Conservation (phyloP, 345 rosid species). For the Eucalyptus lansdowneana region DNA sequence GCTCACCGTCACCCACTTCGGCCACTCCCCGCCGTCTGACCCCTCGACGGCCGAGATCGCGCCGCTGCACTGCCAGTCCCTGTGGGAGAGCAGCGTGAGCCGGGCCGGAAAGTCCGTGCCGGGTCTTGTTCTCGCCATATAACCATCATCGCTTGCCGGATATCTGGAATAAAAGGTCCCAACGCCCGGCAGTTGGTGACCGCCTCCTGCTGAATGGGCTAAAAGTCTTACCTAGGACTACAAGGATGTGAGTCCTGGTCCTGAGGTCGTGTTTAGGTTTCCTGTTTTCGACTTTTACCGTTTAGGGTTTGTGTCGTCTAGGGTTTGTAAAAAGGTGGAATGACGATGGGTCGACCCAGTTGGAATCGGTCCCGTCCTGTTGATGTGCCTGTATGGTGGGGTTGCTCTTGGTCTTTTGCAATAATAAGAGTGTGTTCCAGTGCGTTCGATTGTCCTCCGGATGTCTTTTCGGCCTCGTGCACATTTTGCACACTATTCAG, state of each 20-base stretch:
- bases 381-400: background rate
- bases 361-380: background rate
- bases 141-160: background rate
- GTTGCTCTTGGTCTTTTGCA: background rate
- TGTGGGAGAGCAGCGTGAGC: conserved; percentile 80
- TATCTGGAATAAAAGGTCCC: background rate
- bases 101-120: conserved; percentile 76
- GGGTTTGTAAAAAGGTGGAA: background rate
- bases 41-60: background rate
- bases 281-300: background rate
- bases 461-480: background rate
- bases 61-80: conserved; percentile 33
- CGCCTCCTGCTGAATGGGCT: background rate
- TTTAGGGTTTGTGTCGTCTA: background rate
- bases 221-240: background rate
- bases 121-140: conserved; percentile 64
- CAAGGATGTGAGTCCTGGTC: background rate
- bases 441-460: background rate
- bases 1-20: conserved; percentile 67
- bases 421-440: background rate
- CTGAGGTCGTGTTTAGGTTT: background rate
- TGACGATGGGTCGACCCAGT: background rate
- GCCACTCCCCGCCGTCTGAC: conserved; percentile 15
- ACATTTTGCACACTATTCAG: background rate
- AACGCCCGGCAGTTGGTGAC: background rate